Conservation (phyloP, 148 eudicot species). For the Polygonum aviculare region DNA sequence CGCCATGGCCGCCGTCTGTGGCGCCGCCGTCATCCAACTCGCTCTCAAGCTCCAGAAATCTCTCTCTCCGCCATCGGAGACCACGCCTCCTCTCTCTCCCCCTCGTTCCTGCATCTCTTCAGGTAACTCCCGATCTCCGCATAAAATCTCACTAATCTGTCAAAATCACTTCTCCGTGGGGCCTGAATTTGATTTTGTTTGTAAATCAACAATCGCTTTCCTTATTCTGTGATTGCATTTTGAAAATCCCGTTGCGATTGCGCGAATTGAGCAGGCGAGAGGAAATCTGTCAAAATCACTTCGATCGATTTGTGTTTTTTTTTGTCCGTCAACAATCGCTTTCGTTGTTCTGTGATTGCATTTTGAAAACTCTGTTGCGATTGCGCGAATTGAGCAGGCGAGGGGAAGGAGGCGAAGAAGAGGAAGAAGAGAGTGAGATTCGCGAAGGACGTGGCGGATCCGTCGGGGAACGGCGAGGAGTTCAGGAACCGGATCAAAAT, state of each 20-base stretch:
- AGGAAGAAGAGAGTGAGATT: constrained; percentile 78
- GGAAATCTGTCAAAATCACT: constrained; percentile 2
- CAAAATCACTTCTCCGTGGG: constrained; percentile 13
- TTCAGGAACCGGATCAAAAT: constrained; percentile 30
- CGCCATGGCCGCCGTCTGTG: constrained; percentile 81
- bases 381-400: neutral
- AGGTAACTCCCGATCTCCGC: constrained; percentile 19
- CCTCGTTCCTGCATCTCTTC: constrained; percentile 69
- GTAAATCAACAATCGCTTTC: neutral
- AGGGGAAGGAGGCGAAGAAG: constrained; percentile 23
- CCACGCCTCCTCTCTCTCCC: constrained; percentile 12
- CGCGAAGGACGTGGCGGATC: constrained; percentile 84
- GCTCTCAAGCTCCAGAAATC: constrained; percentile 50
- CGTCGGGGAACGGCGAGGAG: constrained; percentile 50
- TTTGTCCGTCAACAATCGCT: neutral
- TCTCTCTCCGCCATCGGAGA: constrained; percentile 1
- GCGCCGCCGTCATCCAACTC: constrained; percentile 45
- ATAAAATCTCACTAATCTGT: neutral
- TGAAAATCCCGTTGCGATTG: no score
- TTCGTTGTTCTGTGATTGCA: neutral
- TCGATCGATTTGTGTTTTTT: neutral
- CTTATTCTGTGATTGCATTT: neutral
- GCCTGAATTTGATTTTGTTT: neutral
- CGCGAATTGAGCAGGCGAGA: no score
- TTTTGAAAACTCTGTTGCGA: neutral